Evolutionary conservation across 192 early-diverging fungal species (phyloP).

Genomic region (Glomus cerebriforme): DNA sequence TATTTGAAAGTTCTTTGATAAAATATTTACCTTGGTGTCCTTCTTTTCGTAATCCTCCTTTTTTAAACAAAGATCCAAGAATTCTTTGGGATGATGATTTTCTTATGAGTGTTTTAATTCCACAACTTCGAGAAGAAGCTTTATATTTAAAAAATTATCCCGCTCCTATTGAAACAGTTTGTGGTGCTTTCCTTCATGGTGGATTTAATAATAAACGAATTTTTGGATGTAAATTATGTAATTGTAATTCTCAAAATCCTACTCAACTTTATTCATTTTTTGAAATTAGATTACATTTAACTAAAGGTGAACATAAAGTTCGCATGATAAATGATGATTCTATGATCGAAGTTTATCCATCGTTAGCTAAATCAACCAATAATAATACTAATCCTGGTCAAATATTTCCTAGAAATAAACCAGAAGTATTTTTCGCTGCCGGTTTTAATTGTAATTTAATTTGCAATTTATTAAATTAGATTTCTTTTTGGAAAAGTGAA

Average conservation of each 20-base stretch:
- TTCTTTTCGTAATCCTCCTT: constrained; percentile 9
- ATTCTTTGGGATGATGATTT: constrained; percentile 25
- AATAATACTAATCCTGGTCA: not conserved
- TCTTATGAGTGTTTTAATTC: not conserved
- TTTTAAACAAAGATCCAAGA: constrained; percentile 4
- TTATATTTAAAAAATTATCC: constrained; percentile 11
- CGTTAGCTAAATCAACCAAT: not conserved
- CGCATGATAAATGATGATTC: not conserved
- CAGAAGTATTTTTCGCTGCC: constrained; percentile 13
- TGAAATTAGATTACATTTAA: constrained; percentile 21
- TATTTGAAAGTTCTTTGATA: constrained; percentile 7
- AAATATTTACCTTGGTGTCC: constrained; percentile 15
- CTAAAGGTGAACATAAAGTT: not conserved
- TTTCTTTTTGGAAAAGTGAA: too few species aligned
- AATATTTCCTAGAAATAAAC: constrained; percentile 17
- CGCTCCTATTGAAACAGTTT: not conserved
- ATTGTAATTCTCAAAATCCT: not conserved
- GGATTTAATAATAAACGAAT: constrained; percentile 1
- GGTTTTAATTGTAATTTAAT: constrained; percentile 18
- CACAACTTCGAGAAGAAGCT: not conserved
- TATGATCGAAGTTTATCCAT: constrained; percentile 4
- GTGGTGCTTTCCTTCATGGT: not conserved
- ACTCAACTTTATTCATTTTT: constrained; percentile 18
- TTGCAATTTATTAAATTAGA: constrained; percentile 8
- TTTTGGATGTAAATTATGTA: constrained; percentile 8